Percentiles rank a stretch among this genome's conserved stretches.
These are phyloP conservation scores for Puccinia hordei DNA, from an alignment of 1,284 basidiomycete genomes.

Conservation along the genomic window DNA sequence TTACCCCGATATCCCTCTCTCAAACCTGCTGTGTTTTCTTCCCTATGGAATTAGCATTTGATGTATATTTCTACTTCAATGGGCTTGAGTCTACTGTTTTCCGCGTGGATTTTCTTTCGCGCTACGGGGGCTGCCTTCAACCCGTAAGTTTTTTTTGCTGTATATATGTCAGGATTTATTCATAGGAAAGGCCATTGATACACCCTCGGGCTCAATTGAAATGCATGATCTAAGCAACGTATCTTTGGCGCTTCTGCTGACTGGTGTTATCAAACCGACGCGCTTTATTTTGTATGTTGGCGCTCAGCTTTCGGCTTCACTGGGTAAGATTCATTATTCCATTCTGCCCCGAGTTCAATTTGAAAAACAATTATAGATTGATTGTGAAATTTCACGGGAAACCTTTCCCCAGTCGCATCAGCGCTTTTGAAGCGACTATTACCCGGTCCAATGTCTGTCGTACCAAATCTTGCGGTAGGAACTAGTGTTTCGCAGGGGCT, in stretches of 20 bases:
- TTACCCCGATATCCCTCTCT: background rate
- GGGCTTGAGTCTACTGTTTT: constrained; percentile 70
- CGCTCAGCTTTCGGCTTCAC: constrained; percentile 46
- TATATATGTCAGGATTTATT: constrained; percentile 60
- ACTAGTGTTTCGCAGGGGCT: constrained; percentile 20
- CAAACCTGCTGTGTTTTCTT: background rate
- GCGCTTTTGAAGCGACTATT: constrained; percentile 17
- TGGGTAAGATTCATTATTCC: constrained; percentile 14
- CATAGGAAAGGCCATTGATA: background rate
- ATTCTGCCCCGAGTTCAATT: background rate
- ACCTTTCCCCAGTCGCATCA: constrained; percentile 18
- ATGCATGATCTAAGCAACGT: constrained; percentile 26
- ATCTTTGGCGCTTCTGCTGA: constrained; percentile 52
- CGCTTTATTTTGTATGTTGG: constrained; percentile 52
- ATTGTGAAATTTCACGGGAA: background rate
- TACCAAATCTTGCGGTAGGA: constrained; percentile 27
- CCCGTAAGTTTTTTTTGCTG: constrained; percentile 55
- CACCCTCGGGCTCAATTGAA: background rate
- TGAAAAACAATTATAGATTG: too few species aligned
- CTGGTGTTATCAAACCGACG: constrained; percentile 50
- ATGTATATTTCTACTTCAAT: constrained; percentile 69
- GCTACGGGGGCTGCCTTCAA: constrained; percentile 66
- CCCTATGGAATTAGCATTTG: constrained; percentile 53
- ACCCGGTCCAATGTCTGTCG: constrained; percentile 34
- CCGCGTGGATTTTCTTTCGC: constrained; percentile 74